Conservation (phyloP, 2,329 filamentous ascomycete genomes). For the Scedosporium aurantiacum region DNA sequence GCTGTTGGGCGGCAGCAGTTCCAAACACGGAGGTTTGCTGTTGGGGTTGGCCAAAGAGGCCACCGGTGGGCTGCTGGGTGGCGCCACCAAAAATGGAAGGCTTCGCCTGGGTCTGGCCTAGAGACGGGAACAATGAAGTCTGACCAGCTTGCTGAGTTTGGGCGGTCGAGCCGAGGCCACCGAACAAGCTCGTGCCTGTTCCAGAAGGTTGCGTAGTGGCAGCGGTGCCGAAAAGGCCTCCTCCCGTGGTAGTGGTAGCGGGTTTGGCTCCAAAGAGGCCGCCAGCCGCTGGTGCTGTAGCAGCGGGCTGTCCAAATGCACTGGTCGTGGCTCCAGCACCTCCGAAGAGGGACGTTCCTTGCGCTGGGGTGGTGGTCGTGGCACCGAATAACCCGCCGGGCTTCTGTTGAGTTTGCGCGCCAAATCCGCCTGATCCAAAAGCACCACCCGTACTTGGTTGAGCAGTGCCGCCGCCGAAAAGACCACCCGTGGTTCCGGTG, state of each 20-base stretch:
- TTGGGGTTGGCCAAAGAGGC: slow-evolving; percentile 43
- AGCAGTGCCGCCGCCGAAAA: slow-evolving; percentile 28
- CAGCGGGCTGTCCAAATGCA: slow-evolving; percentile 26
- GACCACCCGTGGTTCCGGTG: slow-evolving; percentile 19
- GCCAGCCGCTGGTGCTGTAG: slow-evolving; percentile 16
- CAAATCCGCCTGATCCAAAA: slow-evolving; percentile 9
- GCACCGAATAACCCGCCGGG: slow-evolving; percentile 17
- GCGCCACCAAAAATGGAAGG: slow-evolving; percentile 40
- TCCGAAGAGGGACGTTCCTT: slow-evolving; percentile 26
- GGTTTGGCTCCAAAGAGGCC: slow-evolving; percentile 31
- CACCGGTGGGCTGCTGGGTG: slow-evolving; percentile 28
- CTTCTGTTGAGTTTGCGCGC: slow-evolving; percentile 6
- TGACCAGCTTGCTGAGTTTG: slow-evolving; percentile 27
- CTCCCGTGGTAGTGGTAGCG: slow-evolving; percentile 16
- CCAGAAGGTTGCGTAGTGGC: slow-evolving; percentile 23
- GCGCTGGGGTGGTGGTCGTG: slow-evolving; percentile 17
- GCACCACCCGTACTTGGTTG: slow-evolving; percentile 14
- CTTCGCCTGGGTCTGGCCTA: slow-evolving; percentile 43
- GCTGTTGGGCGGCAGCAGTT: slow-evolving; percentile 34
- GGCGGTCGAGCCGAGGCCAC: slow-evolving; percentile 20
- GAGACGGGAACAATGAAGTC: slow-evolving; percentile 31
- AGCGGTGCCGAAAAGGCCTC: slow-evolving; percentile 27
- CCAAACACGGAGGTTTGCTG: slow-evolving; percentile 36
- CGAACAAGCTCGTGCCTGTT: slow-evolving; percentile 33
- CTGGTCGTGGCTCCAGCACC: slow-evolving; percentile 14